phyloP scores from a whole-genome alignment of 2,329 filamentous ascomycete species.

The Fusarium incarnatum region DNA sequence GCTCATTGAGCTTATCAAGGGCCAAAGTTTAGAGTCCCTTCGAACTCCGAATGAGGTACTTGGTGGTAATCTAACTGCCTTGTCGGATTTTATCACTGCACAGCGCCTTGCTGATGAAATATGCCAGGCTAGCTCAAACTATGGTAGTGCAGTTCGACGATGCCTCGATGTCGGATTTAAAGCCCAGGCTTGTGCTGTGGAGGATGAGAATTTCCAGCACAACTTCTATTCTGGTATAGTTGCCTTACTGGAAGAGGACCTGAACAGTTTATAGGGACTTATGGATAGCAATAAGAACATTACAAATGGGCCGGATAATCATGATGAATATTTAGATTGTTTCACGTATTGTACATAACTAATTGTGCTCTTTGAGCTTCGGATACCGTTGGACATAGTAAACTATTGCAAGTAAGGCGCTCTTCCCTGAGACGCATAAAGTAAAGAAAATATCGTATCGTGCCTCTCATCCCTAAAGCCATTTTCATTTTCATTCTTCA shows the following conservation, averaged over 20 bases:
- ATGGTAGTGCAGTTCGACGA: not conserved
- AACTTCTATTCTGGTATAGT: slow-evolving; percentile 2
- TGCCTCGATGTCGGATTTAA: slow-evolving; percentile 1
- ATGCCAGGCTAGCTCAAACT: not conserved
- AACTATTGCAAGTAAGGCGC: not conserved
- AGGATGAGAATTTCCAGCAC: slow-evolving; percentile 1
- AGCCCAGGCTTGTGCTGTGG: not conserved
- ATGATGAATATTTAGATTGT: not conserved
- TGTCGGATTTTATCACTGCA: not conserved
- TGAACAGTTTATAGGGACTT: not conserved
- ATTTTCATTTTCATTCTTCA: not conserved
- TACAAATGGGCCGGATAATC: not conserved
- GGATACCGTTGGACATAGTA: not conserved
- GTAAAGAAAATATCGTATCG: not conserved
- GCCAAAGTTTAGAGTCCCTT: not conserved
- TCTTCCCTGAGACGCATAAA: not conserved
- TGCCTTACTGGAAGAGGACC: not conserved
- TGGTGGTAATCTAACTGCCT: not conserved
- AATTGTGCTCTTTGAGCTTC: not conserved
- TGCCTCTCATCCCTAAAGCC: slow-evolving; percentile 1
- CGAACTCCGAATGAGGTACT: not conserved
- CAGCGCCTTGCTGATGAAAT: not conserved
- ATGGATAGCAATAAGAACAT: too few species aligned
- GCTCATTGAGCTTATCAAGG: not conserved
- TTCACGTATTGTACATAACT: not conserved